Evolutionary conservation across 2,329 filamentous ascomycete genomes (phyloP).

Genomic region (Pestalotiopsis sp.): DNA sequence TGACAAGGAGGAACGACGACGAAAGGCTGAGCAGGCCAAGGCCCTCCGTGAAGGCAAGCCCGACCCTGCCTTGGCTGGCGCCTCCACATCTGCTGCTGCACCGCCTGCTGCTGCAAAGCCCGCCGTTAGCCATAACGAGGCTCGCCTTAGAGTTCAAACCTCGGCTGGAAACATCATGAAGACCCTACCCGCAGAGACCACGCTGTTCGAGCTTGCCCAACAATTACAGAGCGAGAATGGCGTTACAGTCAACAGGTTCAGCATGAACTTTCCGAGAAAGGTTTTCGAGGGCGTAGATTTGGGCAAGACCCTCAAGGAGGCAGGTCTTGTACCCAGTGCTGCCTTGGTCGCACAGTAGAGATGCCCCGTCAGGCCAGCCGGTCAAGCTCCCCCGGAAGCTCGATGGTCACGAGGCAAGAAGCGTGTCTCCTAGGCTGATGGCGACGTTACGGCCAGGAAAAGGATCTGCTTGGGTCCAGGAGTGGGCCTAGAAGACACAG

Average conservation of each 20-base stretch:
- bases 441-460: not conserved
- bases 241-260: slow-evolving; percentile 72
- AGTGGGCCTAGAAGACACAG: not conserved
- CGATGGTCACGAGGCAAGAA: not conserved
- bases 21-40: slow-evolving; percentile 84
- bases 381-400: not conserved
- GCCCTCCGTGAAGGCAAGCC: slow-evolving; percentile 79
- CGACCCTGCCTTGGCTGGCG: slow-evolving; percentile 40
- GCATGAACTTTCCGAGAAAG: slow-evolving; percentile 86
- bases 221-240: slow-evolving; percentile 73
- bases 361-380: not conserved
- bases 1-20: slow-evolving; percentile 86
- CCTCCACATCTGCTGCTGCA: slow-evolving; percentile 48
- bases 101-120: slow-evolving; percentile 55
- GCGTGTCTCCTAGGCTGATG: not conserved
- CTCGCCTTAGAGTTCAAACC: slow-evolving; percentile 81
- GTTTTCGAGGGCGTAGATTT: slow-evolving; percentile 76
- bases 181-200: slow-evolving; percentile 86
- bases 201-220: slow-evolving; percentile 88
- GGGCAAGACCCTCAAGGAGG: slow-evolving; percentile 89
- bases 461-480: not conserved
- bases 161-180: slow-evolving; percentile 78
- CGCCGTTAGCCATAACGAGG: slow-evolving; percentile 74
- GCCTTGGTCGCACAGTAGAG: slow-evolving; percentile 72
- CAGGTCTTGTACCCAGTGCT: slow-evolving; percentile 87